A percentile compares a stretch with the other conserved stretches of the same genome.
Conservation (phyloP, 2,329 filamentous ascomycete genomes). For the Didymella glomerata region DNA sequence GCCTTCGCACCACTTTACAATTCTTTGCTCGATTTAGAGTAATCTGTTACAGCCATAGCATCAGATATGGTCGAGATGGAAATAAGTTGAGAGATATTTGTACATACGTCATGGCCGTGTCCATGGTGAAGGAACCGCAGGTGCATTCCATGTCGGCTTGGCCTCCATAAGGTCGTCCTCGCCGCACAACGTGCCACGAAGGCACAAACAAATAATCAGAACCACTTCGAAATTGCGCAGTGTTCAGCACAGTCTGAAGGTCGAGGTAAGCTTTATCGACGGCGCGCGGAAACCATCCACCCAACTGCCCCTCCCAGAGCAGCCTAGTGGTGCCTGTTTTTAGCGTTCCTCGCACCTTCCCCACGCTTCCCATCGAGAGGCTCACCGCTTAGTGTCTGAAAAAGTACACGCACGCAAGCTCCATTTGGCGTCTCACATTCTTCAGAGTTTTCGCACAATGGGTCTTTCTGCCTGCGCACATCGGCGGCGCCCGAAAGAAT, state of each 20-base stretch:
- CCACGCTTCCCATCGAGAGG: neutral
- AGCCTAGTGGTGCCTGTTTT: conserved; percentile 12
- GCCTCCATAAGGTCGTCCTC: neutral
- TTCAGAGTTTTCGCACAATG: conserved; percentile 13
- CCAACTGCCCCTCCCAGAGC: conserved; percentile 1
- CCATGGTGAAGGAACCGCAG: neutral
- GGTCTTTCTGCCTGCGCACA: conserved; percentile 16
- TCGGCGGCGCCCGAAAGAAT: conserved; percentile 20
- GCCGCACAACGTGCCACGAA: neutral
- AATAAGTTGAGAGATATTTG: too few species aligned
- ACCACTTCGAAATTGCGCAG: neutral
- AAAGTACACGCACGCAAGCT: conserved; percentile 2
- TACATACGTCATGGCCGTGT: neutral
- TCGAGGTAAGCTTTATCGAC: neutral
- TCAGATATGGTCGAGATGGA: too few species aligned
- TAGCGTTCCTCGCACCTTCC: neutral
- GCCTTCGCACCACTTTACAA: too few species aligned
- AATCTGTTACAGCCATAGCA: too few species aligned
- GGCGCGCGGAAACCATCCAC: neutral
- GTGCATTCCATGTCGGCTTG: neutral
- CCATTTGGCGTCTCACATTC: conserved; percentile 5
- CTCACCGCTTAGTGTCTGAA: conserved; percentile 6
- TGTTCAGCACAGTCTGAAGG: neutral
- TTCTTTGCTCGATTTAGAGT: too few species aligned
- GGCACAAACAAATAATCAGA: neutral